Percentiles rank a stretch among this genome's conserved stretches.
Conservation (phyloP, 2,329 filamentous ascomycete genomes). For the Alternaria conjuncta region DNA sequence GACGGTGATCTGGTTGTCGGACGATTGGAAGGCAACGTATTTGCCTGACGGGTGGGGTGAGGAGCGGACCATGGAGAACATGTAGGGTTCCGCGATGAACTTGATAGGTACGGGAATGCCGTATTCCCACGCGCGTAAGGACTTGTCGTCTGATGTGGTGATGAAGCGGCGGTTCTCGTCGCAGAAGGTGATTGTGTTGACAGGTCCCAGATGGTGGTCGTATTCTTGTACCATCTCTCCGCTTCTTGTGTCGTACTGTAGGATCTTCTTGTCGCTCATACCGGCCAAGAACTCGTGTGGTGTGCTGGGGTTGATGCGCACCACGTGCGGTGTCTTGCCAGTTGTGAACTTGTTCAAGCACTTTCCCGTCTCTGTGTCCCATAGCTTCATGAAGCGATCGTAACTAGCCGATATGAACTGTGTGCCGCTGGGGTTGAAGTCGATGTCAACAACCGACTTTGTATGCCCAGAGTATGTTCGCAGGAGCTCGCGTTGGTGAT, state of each 20-base stretch:
- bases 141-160: constrained; percentile 97
- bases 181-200: constrained; percentile 97
- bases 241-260: constrained; percentile 90
- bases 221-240: constrained; percentile 93
- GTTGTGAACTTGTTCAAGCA: constrained; percentile 90
- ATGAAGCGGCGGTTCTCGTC: constrained; percentile 96
- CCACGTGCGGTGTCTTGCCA: constrained; percentile 92
- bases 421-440: constrained; percentile 81
- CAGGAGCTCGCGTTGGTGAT: constrained; percentile 85
- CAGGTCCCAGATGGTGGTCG: constrained; percentile 94
- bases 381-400: constrained; percentile 95
- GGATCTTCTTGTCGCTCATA: constrained; percentile 98
- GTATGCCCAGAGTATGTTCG: constrained; percentile 91
- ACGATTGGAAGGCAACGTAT: constrained; percentile 90
- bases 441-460: constrained; percentile 87
- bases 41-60: constrained; percentile 87
- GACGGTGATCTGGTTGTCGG: constrained; percentile 95
- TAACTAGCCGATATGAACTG: constrained; percentile 92
- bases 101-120: constrained; percentile 98
- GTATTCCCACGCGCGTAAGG: constrained; percentile 95
- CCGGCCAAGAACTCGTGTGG: constrained; percentile 92
- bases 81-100: constrained; percentile 95
- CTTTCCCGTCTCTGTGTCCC: constrained; percentile 94
- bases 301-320: constrained; percentile 88
- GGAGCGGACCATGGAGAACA: constrained; percentile 93